These are phyloP conservation scores for Tuber brumale DNA, from an alignment of 495 filamentous ascomycete species.

Conservation along the genomic window DNA sequence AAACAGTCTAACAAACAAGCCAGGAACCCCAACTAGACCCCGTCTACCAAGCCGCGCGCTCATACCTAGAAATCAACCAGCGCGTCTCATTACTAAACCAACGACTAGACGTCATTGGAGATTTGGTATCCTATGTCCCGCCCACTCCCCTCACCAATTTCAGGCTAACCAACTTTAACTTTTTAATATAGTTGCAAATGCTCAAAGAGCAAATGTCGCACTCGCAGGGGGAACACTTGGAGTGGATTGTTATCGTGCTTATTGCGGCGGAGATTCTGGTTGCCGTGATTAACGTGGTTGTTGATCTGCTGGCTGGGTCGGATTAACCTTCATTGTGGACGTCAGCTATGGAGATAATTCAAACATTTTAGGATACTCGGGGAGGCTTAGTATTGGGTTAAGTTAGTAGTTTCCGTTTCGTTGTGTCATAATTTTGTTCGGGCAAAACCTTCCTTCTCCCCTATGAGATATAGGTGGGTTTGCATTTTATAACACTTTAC, in stretches of 20 bases:
- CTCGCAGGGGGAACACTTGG: slow-evolving; percentile 89
- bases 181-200: slow-evolving; percentile 57
- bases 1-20: not conserved
- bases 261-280: slow-evolving; percentile 96
- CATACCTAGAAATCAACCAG: slow-evolving; percentile 97
- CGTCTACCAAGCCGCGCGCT: slow-evolving; percentile 87
- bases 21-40: slow-evolving; percentile 87
- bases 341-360: not conserved
- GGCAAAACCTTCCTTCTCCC: not conserved
- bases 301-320: slow-evolving; percentile 74
- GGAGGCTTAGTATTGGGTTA: not conserved
- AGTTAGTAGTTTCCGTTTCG: not conserved
- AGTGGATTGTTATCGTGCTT: slow-evolving; percentile 96
- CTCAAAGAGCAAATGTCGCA: slow-evolving; percentile 94
- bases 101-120: slow-evolving; percentile 84
- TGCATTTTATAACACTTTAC: not conserved
- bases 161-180: not conserved
- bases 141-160: not conserved
- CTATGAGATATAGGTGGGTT: not conserved
- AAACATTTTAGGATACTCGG: not conserved
- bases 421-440: not conserved
- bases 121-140: slow-evolving; percentile 50
- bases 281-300: slow-evolving; percentile 88
- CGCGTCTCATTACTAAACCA: slow-evolving; percentile 84
- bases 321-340: slow-evolving; percentile 12